phyloP scores from a whole-genome alignment of 305 asterid genomes.

The Fraxinus sp. region DNA sequence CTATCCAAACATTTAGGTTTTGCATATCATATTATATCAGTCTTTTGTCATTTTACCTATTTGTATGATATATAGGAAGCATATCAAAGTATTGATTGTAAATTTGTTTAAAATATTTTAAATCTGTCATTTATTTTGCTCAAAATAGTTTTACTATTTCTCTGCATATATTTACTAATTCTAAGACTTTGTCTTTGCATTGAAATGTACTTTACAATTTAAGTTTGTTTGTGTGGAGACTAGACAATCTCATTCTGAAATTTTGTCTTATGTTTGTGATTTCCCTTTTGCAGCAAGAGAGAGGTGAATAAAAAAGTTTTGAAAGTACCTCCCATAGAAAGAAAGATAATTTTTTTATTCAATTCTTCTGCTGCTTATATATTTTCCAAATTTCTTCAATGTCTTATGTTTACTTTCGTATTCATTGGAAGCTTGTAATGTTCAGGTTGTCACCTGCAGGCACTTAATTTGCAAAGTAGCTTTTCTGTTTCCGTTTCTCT shows the following conservation, averaged over 20 bases:
- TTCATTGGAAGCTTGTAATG: no score
- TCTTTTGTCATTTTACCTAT: no score
- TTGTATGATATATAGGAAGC: no score
- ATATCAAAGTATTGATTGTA: no score
- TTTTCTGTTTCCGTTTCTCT: no score
- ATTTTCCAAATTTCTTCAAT: not conserved
- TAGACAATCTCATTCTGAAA: not conserved
- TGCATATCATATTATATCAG: no score
- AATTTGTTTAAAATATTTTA: no score
- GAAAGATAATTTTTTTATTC: constrained; percentile 48
- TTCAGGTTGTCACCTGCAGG: no score
- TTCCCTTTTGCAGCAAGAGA: constrained; percentile 74
- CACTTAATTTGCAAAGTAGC: no score
- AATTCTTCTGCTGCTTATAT: not conserved
- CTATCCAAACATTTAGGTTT: no score
- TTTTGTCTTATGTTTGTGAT: not conserved
- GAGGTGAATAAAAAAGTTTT: constrained; percentile 95
- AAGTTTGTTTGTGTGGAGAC: constrained; percentile 12
- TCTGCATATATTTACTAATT: not conserved
- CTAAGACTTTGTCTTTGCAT: not conserved
- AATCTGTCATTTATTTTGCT: no score
- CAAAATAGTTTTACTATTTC: not conserved
- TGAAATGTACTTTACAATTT: not conserved
- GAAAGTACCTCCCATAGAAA: constrained; percentile 85
- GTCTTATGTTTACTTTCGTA: not conserved